These are phyloP conservation scores for Afroboletus lepidellus DNA, from an alignment of 1,284 basidiomycete species.

Conservation along the genomic window DNA sequence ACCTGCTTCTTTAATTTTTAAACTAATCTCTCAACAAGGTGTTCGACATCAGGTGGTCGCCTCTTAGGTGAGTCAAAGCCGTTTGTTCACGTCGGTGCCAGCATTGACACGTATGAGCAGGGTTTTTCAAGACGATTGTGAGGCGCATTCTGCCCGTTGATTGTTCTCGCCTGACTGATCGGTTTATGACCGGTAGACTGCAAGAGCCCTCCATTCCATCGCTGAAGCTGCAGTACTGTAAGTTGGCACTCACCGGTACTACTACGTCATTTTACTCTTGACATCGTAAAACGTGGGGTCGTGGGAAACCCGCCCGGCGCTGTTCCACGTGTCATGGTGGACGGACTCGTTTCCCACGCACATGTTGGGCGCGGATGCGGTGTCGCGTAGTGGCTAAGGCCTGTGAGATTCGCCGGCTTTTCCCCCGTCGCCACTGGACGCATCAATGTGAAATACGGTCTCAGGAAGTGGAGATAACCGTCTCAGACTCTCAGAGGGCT, in stretches of 20 bases:
- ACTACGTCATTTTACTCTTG: slow-evolving; percentile 37
- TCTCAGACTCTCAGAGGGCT: slow-evolving; percentile 19
- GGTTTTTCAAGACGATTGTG: slow-evolving; percentile 17
- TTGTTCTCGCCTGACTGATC: slow-evolving; percentile 6
- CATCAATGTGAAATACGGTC: slow-evolving; percentile 17
- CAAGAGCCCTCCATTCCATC: background rate
- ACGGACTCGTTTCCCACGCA: background rate
- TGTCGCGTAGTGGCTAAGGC: slow-evolving; percentile 2
- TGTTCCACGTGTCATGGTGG: slow-evolving; percentile 16
- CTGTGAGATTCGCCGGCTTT: slow-evolving; percentile 24
- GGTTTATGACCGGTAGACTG: slow-evolving; percentile 8
- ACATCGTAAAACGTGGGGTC: slow-evolving; percentile 60
- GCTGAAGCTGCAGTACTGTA: slow-evolving; percentile 15
- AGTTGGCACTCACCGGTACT: slow-evolving; percentile 17
- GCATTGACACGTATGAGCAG: slow-evolving; percentile 13
- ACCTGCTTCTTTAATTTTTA: slow-evolving; percentile 17
- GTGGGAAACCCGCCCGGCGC: slow-evolving; percentile 39
- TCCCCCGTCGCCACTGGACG: slow-evolving; percentile 4
- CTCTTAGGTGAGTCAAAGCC: slow-evolving; percentile 19
- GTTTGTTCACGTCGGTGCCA: slow-evolving; percentile 4
- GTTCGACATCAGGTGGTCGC: slow-evolving; percentile 6
- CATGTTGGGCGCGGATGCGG: background rate
- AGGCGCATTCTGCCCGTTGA: slow-evolving; percentile 8
- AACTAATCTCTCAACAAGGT: slow-evolving; percentile 23
- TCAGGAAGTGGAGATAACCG: slow-evolving; percentile 25